Conservation (phyloP, 2,329 filamentous ascomycete species). For the Biscogniauxia sp. region DNA sequence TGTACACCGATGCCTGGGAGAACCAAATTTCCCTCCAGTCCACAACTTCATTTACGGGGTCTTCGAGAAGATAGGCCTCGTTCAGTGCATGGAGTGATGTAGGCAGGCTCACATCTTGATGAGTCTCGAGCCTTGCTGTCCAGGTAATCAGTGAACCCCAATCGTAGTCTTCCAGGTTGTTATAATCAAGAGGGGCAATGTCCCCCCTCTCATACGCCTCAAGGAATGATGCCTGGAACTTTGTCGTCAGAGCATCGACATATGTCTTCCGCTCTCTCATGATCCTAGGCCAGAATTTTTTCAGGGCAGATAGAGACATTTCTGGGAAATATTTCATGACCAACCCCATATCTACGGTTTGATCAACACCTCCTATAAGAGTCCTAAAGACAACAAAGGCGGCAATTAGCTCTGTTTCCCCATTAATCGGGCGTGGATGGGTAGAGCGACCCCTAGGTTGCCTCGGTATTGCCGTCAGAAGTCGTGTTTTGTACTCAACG, state of each 20-base stretch:
- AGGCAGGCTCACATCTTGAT: slow-evolving; percentile 49
- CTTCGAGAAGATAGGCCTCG: slow-evolving; percentile 40
- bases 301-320: slow-evolving; percentile 49
- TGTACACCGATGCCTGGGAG: slow-evolving; percentile 52
- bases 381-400: slow-evolving; percentile 58
- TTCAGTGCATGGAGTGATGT: slow-evolving; percentile 44
- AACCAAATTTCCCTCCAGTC: slow-evolving; percentile 60
- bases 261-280: slow-evolving; percentile 50
- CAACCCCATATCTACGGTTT: slow-evolving; percentile 60
- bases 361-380: slow-evolving; percentile 59
- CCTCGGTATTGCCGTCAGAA: slow-evolving; percentile 26
- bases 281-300: slow-evolving; percentile 54
- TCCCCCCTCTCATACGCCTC: slow-evolving; percentile 63
- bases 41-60: slow-evolving; percentile 34
- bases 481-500: slow-evolving; percentile 30
- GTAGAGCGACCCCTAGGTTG: slow-evolving; percentile 34
- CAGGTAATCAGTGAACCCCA: slow-evolving; percentile 67
- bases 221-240: slow-evolving; percentile 66
- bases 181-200: slow-evolving; percentile 61
- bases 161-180: slow-evolving; percentile 63
- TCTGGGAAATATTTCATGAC: slow-evolving; percentile 55
- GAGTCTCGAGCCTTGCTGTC: slow-evolving; percentile 54
- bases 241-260: slow-evolving; percentile 55
- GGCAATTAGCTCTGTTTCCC: slow-evolving; percentile 50
- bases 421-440: slow-evolving; percentile 34